These are phyloP conservation scores for Bryopsis sp. DNA, from an alignment of 139 green algal species.

Conservation along the genomic window DNA sequence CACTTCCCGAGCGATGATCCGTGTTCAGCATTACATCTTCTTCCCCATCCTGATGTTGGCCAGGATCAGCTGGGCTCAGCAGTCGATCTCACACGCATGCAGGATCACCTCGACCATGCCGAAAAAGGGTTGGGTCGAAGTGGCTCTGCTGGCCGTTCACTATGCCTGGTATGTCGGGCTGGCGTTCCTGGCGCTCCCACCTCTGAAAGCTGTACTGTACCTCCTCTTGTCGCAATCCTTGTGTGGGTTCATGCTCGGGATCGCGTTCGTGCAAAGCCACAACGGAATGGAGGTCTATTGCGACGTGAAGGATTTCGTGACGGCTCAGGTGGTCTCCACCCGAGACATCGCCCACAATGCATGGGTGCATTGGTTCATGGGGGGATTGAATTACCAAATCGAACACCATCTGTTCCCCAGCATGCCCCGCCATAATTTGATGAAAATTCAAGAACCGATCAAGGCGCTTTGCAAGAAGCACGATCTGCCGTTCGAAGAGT, in stretches of 20 bases:
- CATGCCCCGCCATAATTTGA: constrained; percentile 58
- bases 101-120: constrained; percentile 6
- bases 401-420: constrained; percentile 77
- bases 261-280: constrained; percentile 72
- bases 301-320: constrained; percentile 53
- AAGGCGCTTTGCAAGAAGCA: constrained; percentile 45
- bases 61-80: constrained; percentile 44
- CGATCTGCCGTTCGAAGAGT: constrained; percentile 44
- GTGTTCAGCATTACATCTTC: constrained; percentile 50
- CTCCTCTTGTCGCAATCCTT: constrained; percentile 33
- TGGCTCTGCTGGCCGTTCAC: constrained; percentile 32
- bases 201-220: constrained; percentile 26
- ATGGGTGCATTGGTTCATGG: constrained; percentile 59
- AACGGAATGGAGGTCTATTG: constrained; percentile 71
- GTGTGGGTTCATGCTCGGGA: constrained; percentile 39
- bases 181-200: constrained; percentile 32
- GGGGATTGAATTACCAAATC: constrained; percentile 72
- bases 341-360: constrained; percentile 42
- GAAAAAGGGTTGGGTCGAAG: constrained; percentile 22
- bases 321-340: constrained; percentile 54
- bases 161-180: constrained; percentile 34
- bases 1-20: constrained; percentile 26
- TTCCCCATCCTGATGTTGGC: constrained; percentile 57
- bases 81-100: constrained; percentile 28
- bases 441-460: constrained; percentile 23